Conservation (phyloP, 768 basidiomycete genomes). For the Roridomyces roridus region DNA sequence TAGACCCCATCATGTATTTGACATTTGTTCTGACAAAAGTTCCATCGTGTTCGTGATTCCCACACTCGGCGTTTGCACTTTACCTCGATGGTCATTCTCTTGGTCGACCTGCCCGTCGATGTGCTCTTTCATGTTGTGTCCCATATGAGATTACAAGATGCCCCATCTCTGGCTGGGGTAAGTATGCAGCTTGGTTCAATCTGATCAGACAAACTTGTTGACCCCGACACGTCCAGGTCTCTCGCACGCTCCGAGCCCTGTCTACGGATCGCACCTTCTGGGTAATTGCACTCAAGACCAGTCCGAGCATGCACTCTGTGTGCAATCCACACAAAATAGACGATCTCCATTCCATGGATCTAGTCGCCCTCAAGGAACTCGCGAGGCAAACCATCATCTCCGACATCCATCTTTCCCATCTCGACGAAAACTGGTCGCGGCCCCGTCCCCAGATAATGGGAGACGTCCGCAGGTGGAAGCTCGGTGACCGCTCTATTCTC, state of each 20-base stretch:
- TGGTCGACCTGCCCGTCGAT: conserved; percentile 11
- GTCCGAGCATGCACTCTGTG: conserved; percentile 1
- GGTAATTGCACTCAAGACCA: conserved; percentile 10
- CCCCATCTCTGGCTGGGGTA: conserved; percentile 13
- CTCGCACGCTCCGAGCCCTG: conserved; percentile 1
- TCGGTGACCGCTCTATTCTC: conserved; percentile 11
- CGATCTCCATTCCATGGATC: conserved; percentile 8
- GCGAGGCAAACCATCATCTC: background rate
- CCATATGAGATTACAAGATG: conserved; percentile 1
- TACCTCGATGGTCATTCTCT: background rate
- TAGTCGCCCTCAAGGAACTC: conserved; percentile 1
- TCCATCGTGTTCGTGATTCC: no score
- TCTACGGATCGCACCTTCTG: conserved; percentile 13
- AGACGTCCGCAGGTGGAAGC: background rate
- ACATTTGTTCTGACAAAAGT: no score
- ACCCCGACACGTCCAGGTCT: background rate
- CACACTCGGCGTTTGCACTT: no score
- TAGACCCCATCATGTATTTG: no score
- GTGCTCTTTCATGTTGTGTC: conserved; percentile 5
- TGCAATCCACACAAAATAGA: background rate
- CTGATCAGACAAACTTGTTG: no score
- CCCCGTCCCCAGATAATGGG: conserved; percentile 12
- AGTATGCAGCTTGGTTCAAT: no score
- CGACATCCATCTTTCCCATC: background rate
- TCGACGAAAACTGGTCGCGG: conserved; percentile 14